Conservation (phyloP, 257 asterid species). For the Scutellaria barbata region DNA sequence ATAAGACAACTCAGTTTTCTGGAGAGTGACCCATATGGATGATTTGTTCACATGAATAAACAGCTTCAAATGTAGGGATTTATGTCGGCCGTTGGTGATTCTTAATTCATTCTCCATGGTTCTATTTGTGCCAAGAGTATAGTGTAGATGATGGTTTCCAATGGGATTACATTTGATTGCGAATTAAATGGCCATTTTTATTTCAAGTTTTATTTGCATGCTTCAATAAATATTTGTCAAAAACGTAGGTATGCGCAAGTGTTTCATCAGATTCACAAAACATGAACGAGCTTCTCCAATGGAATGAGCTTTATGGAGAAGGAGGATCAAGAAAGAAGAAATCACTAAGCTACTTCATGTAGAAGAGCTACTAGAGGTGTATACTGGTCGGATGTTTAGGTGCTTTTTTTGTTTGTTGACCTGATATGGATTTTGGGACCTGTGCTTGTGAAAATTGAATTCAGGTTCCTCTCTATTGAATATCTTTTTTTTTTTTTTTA, state of each 20-base stretch:
- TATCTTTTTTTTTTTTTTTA: not conserved
- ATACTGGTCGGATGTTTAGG: constrained; percentile 30
- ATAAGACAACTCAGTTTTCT: too few relatives aligned
- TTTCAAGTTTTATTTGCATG: too few relatives aligned
- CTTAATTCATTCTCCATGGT: too few relatives aligned
- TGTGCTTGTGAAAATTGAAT: constrained; percentile 33
- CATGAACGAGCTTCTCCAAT: constrained; percentile 77
- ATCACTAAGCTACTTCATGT: constrained; percentile 80
- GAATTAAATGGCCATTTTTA: too few relatives aligned
- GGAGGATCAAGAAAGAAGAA: constrained; percentile 80
- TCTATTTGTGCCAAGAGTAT: too few relatives aligned
- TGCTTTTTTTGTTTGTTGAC: constrained; percentile 11
- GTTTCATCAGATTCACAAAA: constrained; percentile 73
- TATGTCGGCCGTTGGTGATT: too few relatives aligned
- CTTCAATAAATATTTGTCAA: not conserved
- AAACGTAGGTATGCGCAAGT: constrained; percentile 73
- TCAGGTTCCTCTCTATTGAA: constrained; percentile 42
- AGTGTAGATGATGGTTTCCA: too few relatives aligned
- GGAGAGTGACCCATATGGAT: too few relatives aligned
- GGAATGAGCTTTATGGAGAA: constrained; percentile 86
- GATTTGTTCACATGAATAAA: too few relatives aligned
- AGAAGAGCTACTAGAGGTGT: constrained; percentile 41
- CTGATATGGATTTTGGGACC: constrained; percentile 28
- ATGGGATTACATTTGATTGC: too few relatives aligned
- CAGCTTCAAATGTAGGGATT: too few relatives aligned